Conservation (phyloP, 23 red algal species). For the Gracilaria caudata region DNA sequence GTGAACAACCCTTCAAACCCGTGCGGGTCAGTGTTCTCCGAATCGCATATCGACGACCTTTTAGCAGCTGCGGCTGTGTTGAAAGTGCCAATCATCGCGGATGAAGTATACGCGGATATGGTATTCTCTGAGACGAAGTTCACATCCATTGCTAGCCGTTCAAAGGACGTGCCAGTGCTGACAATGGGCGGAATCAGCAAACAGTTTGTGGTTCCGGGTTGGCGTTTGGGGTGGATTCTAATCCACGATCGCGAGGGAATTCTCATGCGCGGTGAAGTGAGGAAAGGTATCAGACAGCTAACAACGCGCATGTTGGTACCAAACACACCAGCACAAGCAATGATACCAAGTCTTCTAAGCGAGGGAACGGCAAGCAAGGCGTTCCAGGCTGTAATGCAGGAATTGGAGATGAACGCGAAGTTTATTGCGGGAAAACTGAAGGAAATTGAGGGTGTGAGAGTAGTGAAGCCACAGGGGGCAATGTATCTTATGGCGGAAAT, state of each 20-base stretch:
- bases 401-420: slow-evolving; percentile 76
- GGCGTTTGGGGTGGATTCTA: slow-evolving; percentile 93
- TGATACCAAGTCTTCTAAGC: slow-evolving; percentile 70
- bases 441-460: slow-evolving; percentile 49
- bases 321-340: slow-evolving; percentile 75
- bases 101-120: slow-evolving; percentile 99
- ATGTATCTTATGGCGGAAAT: slow-evolving; percentile 96
- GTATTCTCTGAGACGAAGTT: slow-evolving; percentile 66
- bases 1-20: slow-evolving; percentile 99
- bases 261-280: slow-evolving; percentile 43
- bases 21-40: slow-evolving; percentile 87
- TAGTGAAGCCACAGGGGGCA: slow-evolving; percentile 73
- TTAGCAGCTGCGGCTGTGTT: slow-evolving; percentile 60
- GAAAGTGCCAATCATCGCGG: slow-evolving; percentile 86
- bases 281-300: slow-evolving; percentile 74
- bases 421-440: slow-evolving; percentile 38
- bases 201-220: slow-evolving; percentile 93
- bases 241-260: slow-evolving; percentile 77
- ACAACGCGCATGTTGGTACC: slow-evolving; percentile 93
- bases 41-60: slow-evolving; percentile 72
- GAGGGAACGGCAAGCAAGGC: background rate
- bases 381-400: slow-evolving; percentile 61
- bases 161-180: slow-evolving; percentile 86
- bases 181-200: slow-evolving; percentile 86
- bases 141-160: slow-evolving; percentile 51